phyloP scores from a whole-genome alignment of 371 early-diverging fungal species.

The Mucor mucedo region DNA sequence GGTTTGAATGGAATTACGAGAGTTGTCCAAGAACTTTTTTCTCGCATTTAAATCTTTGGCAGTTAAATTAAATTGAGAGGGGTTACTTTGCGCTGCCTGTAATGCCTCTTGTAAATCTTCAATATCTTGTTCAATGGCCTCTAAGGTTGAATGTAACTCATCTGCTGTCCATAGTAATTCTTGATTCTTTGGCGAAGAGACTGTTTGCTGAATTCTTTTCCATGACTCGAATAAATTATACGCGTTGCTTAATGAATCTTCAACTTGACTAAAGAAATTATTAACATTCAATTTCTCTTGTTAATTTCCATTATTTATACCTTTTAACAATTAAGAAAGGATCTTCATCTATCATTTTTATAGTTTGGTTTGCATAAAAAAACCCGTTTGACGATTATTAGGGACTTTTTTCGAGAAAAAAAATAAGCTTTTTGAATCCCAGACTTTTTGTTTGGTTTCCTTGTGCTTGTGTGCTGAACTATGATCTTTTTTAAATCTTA shows the following conservation, averaged over 20 bases:
- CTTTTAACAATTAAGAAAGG: conserved; percentile 31
- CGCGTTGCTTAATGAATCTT: conserved; percentile 54
- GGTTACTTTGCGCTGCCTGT: conserved; percentile 53
- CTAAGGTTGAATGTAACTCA: conserved; percentile 52
- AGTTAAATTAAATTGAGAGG: conserved; percentile 56
- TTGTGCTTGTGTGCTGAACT: no score
- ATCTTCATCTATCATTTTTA: conserved; percentile 49
- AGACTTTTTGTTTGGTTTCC: no score
- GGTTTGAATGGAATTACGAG: conserved; percentile 42
- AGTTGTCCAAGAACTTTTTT: conserved; percentile 52
- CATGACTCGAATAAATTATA: conserved; percentile 59
- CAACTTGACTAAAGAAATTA: conserved; percentile 53
- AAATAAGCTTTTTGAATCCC: no score
- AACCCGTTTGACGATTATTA: background rate
- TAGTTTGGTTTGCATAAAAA: background rate
- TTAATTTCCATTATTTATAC: background rate
- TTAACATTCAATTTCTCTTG: no score
- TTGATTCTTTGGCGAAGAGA: conserved; percentile 65
- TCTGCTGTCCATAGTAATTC: conserved; percentile 68
- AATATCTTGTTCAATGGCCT: conserved; percentile 60
- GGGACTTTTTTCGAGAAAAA: no score
- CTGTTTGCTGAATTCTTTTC: conserved; percentile 68
- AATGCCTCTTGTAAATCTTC: conserved; percentile 66
- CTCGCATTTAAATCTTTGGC: conserved; percentile 50
- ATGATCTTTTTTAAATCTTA: no score